Evolutionary conservation across 345 rosid species (phyloP).

Genomic region (Acer campestre): DNA sequence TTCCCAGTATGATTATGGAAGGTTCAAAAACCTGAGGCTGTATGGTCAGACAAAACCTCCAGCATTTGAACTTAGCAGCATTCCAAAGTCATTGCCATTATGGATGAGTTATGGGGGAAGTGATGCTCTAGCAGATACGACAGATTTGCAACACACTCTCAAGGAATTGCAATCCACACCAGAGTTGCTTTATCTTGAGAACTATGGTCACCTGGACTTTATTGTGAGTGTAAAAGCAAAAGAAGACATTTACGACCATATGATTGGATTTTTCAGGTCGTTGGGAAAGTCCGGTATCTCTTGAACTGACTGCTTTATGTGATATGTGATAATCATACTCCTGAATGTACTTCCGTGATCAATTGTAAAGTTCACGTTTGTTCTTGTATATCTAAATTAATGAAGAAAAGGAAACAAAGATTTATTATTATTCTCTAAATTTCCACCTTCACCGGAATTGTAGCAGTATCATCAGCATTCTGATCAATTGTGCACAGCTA

Average conservation of each 20-base stretch:
- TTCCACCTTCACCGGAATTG: not conserved
- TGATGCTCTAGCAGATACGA: slow-evolving; percentile 70
- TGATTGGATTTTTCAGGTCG: slow-evolving; percentile 71
- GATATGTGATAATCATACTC: slow-evolving; percentile 6
- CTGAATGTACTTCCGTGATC: not conserved
- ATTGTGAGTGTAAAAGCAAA: slow-evolving; percentile 55
- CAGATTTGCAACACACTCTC: slow-evolving; percentile 69
- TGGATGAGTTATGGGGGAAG: slow-evolving; percentile 92
- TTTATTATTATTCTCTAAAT: not conserved
- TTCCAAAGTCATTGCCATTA: slow-evolving; percentile 72
- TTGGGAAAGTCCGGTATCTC: slow-evolving; percentile 40
- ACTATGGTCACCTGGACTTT: slow-evolving; percentile 80
- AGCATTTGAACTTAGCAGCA: slow-evolving; percentile 55
- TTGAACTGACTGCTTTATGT: slow-evolving; percentile 26
- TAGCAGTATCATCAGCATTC: not conserved
- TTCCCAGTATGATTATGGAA: slow-evolving; percentile 74
- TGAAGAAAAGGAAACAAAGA: not conserved
- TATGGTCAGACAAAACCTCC: slow-evolving; percentile 72
- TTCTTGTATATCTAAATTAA: not conserved
- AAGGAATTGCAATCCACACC: slow-evolving; percentile 54
- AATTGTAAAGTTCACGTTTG: slow-evolving; percentile 13
- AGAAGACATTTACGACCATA: slow-evolving; percentile 57
- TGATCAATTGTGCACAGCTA: not conserved
- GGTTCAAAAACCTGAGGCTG: slow-evolving; percentile 53
- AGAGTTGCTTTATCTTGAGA: slow-evolving; percentile 67